A percentile compares a stretch with the other conserved stretches of the same genome.
phyloP scores from a whole-genome alignment of 1,139 yeast genomes.

The Debaryomyces nepalensis region DNA sequence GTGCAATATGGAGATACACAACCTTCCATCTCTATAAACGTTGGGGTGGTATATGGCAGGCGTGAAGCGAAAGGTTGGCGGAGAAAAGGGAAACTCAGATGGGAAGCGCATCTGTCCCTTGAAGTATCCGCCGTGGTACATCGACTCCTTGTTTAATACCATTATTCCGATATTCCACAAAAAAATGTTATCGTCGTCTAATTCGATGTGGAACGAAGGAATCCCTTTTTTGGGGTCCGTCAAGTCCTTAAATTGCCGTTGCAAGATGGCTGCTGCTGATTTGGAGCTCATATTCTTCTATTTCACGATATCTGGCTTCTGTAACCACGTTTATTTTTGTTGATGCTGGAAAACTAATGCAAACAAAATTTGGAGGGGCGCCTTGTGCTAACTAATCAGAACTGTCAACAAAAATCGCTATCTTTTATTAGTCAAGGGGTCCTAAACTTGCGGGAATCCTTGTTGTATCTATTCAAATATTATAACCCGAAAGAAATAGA shows the following conservation, averaged over 20 bases:
- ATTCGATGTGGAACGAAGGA: constrained; percentile 86
- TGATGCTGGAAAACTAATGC: not conserved
- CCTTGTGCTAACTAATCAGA: constrained; percentile 3
- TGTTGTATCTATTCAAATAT: not conserved
- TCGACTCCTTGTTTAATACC: constrained; percentile 87
- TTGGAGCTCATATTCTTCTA: constrained; percentile 47
- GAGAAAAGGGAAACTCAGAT: constrained; percentile 84
- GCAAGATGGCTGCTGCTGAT: constrained; percentile 75
- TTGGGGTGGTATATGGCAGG: constrained; percentile 96
- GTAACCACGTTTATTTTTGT: not conserved
- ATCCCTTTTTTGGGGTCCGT: constrained; percentile 92
- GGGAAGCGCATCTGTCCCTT: constrained; percentile 96
- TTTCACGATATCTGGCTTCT: not conserved
- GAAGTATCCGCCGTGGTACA: constrained; percentile 95
- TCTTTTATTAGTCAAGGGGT: not conserved
- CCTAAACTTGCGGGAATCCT: not conserved
- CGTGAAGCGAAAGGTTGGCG: constrained; percentile 91
- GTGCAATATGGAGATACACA: constrained; percentile 91
- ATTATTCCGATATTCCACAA: constrained; percentile 93
- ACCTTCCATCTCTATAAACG: constrained; percentile 89
- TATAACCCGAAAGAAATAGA: not conserved
- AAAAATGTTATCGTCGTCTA: constrained; percentile 89
- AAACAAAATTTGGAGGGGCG: constrained; percentile 6
- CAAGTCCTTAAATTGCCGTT: constrained; percentile 92
- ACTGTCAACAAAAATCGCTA: not conserved